Percentiles rank a stretch among this genome's conserved stretches.
Conservation (phyloP, 2,329 filamentous ascomycete genomes). For the Microdochium trichocladiopsis region DNA sequence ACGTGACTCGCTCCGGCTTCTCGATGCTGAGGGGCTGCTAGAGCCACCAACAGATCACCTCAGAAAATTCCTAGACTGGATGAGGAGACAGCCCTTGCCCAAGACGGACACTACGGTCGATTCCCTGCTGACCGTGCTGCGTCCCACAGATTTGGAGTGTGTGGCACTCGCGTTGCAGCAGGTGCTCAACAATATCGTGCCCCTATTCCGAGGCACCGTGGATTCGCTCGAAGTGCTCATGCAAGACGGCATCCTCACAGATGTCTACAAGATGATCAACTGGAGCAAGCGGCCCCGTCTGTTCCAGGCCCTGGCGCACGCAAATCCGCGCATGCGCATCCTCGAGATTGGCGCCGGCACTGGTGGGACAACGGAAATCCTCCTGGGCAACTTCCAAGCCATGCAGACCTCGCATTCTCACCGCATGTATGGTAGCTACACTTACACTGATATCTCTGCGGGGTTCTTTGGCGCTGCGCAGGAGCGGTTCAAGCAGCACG, state of each 20-base stretch:
- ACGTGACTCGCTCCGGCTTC: neutral
- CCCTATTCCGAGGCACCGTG: neutral
- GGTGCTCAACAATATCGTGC: neutral
- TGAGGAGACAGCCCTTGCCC: neutral
- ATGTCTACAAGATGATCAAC: neutral
- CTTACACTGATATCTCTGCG: constrained; percentile 8
- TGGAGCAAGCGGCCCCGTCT: neutral
- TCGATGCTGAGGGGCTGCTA: neutral
- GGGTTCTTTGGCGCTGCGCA: constrained; percentile 7
- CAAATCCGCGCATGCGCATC: constrained; percentile 4
- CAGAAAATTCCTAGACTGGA: neutral
- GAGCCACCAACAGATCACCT: neutral
- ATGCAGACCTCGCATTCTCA: neutral
- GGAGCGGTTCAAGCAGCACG: constrained; percentile 2
- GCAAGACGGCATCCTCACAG: neutral
- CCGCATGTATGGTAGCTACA: constrained; percentile 2
- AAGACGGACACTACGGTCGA: neutral
- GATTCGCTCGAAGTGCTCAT: neutral
- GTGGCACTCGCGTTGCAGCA: neutral
- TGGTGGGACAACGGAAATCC: constrained; percentile 1
- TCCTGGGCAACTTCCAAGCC: constrained; percentile 1
- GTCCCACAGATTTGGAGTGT: neutral
- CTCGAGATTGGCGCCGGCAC: constrained; percentile 9
- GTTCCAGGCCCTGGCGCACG: constrained; percentile 1
- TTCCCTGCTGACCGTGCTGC: neutral